Evolutionary conservation across 1,284 basidiomycete genomes (phyloP).

Genomic region (Moesziomyces parantarcticus): DNA sequence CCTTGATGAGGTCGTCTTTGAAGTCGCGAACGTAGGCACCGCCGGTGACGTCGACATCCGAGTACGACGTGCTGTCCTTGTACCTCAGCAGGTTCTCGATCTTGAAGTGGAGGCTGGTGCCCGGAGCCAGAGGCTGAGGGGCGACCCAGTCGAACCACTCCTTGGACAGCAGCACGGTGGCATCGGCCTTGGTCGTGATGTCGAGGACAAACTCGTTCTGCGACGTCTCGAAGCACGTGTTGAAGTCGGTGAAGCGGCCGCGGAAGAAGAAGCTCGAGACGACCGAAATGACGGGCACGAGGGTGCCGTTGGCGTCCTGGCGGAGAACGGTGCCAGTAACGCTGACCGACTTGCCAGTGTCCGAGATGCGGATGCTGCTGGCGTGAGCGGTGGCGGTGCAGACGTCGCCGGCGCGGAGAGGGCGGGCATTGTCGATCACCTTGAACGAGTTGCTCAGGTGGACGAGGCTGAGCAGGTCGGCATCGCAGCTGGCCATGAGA

Average conservation of each 20-base stretch:
- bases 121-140: slow-evolving; percentile 77
- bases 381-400: slow-evolving; percentile 91
- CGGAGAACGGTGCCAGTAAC: slow-evolving; percentile 56
- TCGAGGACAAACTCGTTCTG: slow-evolving; percentile 86
- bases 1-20: slow-evolving; percentile 60
- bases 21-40: slow-evolving; percentile 60
- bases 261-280: slow-evolving; percentile 96
- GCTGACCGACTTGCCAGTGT: slow-evolving; percentile 79
- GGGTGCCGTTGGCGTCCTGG: slow-evolving; percentile 71
- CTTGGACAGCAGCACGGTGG: slow-evolving; percentile 92
- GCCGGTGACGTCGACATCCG: slow-evolving; percentile 83
- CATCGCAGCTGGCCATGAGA: slow-evolving; percentile 60
- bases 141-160: slow-evolving; percentile 97
- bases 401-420: slow-evolving; percentile 85
- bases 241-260: slow-evolving; percentile 89
- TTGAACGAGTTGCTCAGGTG: slow-evolving; percentile 97
- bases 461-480: slow-evolving; percentile 84
- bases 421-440: slow-evolving; percentile 80
- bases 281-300: slow-evolving; percentile 94
- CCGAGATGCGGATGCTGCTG: slow-evolving; percentile 87
- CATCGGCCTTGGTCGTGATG: slow-evolving; percentile 79
- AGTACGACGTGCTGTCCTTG: slow-evolving; percentile 89
- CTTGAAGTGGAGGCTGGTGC: slow-evolving; percentile 88
- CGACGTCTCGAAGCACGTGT: slow-evolving; percentile 90
- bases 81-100: slow-evolving; percentile 85